Evolutionary conservation across 768 basidiomycete genomes (phyloP).

Genomic region (Boletus pseudo-olivaceus): DNA sequence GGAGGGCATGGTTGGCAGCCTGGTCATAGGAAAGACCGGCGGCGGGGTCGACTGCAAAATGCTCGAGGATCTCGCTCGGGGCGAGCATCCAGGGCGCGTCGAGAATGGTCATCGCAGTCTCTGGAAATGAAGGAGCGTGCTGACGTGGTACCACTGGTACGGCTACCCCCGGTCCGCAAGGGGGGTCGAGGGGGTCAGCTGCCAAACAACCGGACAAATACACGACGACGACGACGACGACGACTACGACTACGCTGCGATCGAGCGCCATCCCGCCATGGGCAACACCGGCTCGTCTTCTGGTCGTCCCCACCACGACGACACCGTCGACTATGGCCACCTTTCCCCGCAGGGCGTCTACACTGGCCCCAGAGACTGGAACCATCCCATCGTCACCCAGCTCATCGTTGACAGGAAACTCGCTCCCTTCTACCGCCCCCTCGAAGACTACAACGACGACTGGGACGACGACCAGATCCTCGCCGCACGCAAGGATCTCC

Average conservation of each 20-base stretch:
- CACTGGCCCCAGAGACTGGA: constrained; percentile 84
- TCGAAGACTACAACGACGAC: constrained; percentile 86
- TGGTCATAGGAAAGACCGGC: constrained; percentile 65
- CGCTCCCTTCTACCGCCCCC: constrained; percentile 93
- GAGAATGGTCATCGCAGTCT: constrained; percentile 37
- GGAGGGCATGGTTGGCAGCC: constrained; percentile 66
- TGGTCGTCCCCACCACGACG: constrained; percentile 71
- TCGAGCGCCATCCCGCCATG: constrained; percentile 42
- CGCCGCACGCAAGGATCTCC: constrained; percentile 68
- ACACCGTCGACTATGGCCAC: constrained; percentile 78
- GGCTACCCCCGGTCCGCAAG: background rate
- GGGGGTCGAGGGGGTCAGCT: constrained; percentile 18
- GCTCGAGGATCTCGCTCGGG: constrained; percentile 63
- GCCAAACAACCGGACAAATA: constrained; percentile 26
- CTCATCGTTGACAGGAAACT: constrained; percentile 85
- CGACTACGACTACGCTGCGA: background rate
- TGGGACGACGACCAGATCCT: constrained; percentile 91
- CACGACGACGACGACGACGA: constrained; percentile 1
- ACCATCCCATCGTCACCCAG: constrained; percentile 79
- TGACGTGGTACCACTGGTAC: constrained; percentile 9
- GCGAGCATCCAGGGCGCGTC: constrained; percentile 78
- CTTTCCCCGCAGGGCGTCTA: constrained; percentile 85
- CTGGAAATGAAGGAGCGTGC: background rate
- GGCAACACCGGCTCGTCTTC: constrained; percentile 81
- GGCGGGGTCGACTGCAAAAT: constrained; percentile 63